Percentiles rank a stretch among this genome's conserved stretches.
These are phyloP conservation scores for Sphaerulina musiva DNA, from an alignment of 2,329 filamentous ascomycete genomes.

Conservation along the genomic window DNA sequence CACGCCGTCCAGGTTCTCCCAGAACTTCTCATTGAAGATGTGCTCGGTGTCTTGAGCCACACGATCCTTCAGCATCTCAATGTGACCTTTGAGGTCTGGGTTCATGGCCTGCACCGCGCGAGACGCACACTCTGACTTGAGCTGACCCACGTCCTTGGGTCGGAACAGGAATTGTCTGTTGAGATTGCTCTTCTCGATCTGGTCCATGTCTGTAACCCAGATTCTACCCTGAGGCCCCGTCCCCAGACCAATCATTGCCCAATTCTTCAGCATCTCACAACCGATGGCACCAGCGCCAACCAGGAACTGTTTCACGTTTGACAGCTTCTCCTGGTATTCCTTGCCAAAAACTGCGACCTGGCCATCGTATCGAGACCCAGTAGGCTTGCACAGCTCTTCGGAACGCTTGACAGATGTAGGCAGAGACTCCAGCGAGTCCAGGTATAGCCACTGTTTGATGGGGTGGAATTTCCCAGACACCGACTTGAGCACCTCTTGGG, in stretches of 20 bases:
- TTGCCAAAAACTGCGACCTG: conserved; percentile 94
- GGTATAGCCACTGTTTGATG: conserved; percentile 94
- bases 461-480: conserved; percentile 97
- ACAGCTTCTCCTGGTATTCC: conserved; percentile 89
- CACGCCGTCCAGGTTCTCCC: conserved; percentile 78
- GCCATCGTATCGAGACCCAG: conserved; percentile 83
- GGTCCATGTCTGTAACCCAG: conserved; percentile 93
- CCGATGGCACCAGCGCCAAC: conserved; percentile 96
- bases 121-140: conserved; percentile 94
- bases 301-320: conserved; percentile 84
- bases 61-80: conserved; percentile 77
- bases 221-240: conserved; percentile 85
- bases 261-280: conserved; percentile 99
- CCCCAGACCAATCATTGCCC: conserved; percentile 95
- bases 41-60: conserved; percentile 89
- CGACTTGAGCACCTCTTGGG: conserved; percentile 92
- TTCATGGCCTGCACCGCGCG: conserved; percentile 93
- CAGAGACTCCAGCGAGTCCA: conserved; percentile 93
- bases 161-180: conserved; percentile 97
- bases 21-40: conserved; percentile 91
- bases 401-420: conserved; percentile 68
- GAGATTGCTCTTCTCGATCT: conserved; percentile 97
- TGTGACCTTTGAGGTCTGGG: conserved; percentile 80
- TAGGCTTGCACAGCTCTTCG: conserved; percentile 80
- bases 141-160: conserved; percentile 81